Evolutionary conservation across 441 rosid species (phyloP).

Genomic region (Arabidopsis hybrid): DNA sequence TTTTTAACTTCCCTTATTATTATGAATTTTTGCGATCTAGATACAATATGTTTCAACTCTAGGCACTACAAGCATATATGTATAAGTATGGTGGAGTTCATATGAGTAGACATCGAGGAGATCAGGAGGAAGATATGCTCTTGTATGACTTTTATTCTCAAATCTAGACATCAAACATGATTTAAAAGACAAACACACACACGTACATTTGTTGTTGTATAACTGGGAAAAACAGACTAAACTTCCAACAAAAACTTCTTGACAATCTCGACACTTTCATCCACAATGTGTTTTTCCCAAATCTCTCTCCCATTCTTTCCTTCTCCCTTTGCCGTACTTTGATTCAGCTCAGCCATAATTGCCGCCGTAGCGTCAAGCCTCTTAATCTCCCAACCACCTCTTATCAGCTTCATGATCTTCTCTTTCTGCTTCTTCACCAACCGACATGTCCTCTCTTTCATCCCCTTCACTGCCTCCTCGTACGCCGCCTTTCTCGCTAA

Average conservation of each 20-base stretch:
- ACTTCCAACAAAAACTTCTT: constrained; percentile 56
- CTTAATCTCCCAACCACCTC: constrained; percentile 66
- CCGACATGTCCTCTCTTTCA: constrained; percentile 66
- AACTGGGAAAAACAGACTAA: constrained; percentile 34
- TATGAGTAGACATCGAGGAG: neutral
- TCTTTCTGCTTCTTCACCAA: constrained; percentile 67
- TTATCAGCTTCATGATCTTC: constrained; percentile 58
- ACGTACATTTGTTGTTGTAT: neutral
- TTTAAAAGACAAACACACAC: constrained; percentile 24
- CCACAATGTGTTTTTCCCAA: constrained; percentile 53
- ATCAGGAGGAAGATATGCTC: neutral
- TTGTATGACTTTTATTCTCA: neutral
- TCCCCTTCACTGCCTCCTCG: constrained; percentile 62
- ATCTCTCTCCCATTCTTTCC: constrained; percentile 11
- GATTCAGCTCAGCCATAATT: constrained; percentile 31
- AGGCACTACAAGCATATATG: neutral
- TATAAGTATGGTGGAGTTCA: neutral
- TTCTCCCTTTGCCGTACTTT: neutral
- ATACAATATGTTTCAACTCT: neutral
- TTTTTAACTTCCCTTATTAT: no score
- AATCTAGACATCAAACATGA: neutral
- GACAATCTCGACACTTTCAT: constrained; percentile 66
- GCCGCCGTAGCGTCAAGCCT: constrained; percentile 73
- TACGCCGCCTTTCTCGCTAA: constrained; percentile 47
- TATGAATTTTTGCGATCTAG: neutral